Conservation (phyloP, 2,329 filamentous ascomycete genomes). For the Neurospora sp. region DNA sequence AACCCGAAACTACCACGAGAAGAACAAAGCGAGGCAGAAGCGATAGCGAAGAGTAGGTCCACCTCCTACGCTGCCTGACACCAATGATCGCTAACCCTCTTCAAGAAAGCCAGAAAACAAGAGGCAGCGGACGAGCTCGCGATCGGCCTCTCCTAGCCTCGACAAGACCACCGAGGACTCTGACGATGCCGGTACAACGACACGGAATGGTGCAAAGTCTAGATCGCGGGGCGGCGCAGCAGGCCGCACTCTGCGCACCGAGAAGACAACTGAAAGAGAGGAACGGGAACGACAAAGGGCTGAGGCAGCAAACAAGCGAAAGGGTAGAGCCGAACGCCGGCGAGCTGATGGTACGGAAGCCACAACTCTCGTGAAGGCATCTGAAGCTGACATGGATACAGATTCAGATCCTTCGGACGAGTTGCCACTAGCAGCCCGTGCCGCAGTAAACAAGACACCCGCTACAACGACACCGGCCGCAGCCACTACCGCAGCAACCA, state of each 20-base stretch:
- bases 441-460: conserved; percentile 22
- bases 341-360: conserved; percentile 60
- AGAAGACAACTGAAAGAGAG: conserved; percentile 52
- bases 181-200: conserved; percentile 52
- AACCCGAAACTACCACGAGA: conserved; percentile 44
- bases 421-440: conserved; percentile 38
- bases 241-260: conserved; percentile 42
- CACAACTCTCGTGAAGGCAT: conserved; percentile 21
- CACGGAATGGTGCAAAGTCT: conserved; percentile 41
- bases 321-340: conserved; percentile 70
- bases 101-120: conserved; percentile 64
- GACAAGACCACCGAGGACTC: conserved; percentile 53
- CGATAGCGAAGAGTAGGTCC: conserved; percentile 84
- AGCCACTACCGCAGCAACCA: conserved; percentile 3
- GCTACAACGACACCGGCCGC: conserved; percentile 20
- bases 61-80: background rate
- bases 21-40: conserved; percentile 77
- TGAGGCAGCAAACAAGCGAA: conserved; percentile 70
- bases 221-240: conserved; percentile 47
- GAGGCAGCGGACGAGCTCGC: conserved; percentile 73
- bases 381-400: conserved; percentile 31
- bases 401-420: conserved; percentile 69
- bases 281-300: conserved; percentile 64
- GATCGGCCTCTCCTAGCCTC: conserved; percentile 52
- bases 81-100: conserved; percentile 17